A percentile compares a stretch with the other conserved stretches of the same genome.
These are phyloP conservation scores for Cryptococcus sp. DNA, from an alignment of 1,284 basidiomycete genomes.

Conservation along the genomic window DNA sequence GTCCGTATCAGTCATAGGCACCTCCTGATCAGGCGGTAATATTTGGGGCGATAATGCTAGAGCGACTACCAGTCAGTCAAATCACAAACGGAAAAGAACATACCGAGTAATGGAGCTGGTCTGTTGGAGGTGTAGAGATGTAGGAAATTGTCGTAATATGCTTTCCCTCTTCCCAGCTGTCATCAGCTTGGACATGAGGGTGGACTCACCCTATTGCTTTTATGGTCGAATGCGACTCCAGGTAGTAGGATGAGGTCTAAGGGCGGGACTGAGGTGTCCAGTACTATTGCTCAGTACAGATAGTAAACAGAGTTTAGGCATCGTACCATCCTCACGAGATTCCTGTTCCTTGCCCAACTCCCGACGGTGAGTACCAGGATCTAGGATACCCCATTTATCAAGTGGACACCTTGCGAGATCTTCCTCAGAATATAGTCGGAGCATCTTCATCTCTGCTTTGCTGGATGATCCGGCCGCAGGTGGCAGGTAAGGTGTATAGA, in stretches of 20 bases:
- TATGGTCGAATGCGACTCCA: slow-evolving; percentile 43
- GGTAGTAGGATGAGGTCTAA: slow-evolving; percentile 45
- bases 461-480: neutral
- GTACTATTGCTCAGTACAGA: slow-evolving; percentile 12
- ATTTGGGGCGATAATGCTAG: slow-evolving; percentile 42
- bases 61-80: slow-evolving; percentile 29
- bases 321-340: slow-evolving; percentile 36
- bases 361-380: slow-evolving; percentile 30
- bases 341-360: slow-evolving; percentile 15
- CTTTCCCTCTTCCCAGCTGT: slow-evolving; percentile 48
- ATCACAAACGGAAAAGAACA: neutral
- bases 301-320: neutral
- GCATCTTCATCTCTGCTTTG: slow-evolving; percentile 40
- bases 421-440: slow-evolving; percentile 35
- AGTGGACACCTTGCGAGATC: slow-evolving; percentile 36
- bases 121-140: slow-evolving; percentile 22
- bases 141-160: slow-evolving; percentile 45
- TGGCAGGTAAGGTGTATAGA: slow-evolving; percentile 41
- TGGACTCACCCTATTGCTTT: slow-evolving; percentile 39
- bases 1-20: slow-evolving; percentile 36
- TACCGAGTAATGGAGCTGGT: slow-evolving; percentile 36
- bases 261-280: slow-evolving; percentile 17
- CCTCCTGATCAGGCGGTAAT: slow-evolving; percentile 18
- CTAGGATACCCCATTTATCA: slow-evolving; percentile 48
- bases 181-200: neutral